These are phyloP conservation scores for Strigomonas galati DNA, from an alignment of 208 protist species.

Conservation along the genomic window DNA sequence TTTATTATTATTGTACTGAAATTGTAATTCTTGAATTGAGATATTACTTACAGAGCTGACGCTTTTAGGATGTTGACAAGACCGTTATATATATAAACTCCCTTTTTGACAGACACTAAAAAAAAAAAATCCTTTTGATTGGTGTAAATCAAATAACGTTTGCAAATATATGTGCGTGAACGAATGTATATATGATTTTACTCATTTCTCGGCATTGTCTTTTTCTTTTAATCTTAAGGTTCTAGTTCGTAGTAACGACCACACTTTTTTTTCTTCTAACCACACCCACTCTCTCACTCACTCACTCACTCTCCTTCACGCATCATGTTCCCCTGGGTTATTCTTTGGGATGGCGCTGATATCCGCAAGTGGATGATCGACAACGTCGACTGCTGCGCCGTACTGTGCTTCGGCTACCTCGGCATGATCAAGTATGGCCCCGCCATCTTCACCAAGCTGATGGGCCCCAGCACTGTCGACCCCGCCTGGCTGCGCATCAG, in stretches of 20 bases:
- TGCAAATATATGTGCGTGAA: not conserved
- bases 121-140: not conserved
- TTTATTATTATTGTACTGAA: not conserved
- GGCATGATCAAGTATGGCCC: slow-evolving; percentile 11
- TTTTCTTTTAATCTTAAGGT: not conserved
- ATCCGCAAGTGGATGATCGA: slow-evolving; percentile 6
- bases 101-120: not conserved
- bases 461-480: slow-evolving; percentile 11
- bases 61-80: not conserved
- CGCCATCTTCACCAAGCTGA: not conserved
- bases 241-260: too few species aligned
- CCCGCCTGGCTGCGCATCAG: slow-evolving; percentile 42
- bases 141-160: not conserved
- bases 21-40: not conserved
- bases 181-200: not conserved
- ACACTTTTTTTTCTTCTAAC: too few species aligned
- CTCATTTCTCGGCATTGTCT: not conserved
- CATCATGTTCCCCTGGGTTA: not conserved
- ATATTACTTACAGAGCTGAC: not conserved
- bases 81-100: too few species aligned
- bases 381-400: slow-evolving; percentile 4
- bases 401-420: slow-evolving; percentile 7
- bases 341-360: not conserved
- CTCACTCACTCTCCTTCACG: too few species aligned
- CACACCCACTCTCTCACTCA: too few species aligned